Base-by-base conservation (phyloP, 305 asterid species). In the Plantago lanceolata region DNA sequence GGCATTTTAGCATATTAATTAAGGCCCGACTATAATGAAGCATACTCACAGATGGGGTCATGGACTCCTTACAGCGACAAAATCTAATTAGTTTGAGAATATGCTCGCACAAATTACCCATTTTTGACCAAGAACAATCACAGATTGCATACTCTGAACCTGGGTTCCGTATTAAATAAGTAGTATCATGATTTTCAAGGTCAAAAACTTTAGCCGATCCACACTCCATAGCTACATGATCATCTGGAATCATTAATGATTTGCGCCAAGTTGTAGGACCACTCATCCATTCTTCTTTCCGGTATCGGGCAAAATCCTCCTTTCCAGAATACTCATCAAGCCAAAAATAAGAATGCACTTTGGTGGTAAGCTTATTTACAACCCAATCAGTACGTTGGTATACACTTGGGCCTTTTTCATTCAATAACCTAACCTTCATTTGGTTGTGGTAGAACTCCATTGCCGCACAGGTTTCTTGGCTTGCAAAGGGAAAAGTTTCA, bases 321-420 rank as follows among this genome's bases (percentile, higher is more conserved):
- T 81, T 92, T 43, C 79, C 75, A 0, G 93, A 77, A 75, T 85
- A 92, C 77, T 92, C 98, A 68, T 92, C 96, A 44, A 92, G 90
- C 97, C 98, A 92, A 70, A 92, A 92, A 53, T 82, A 85, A 20
- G 97, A 83, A 79, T 87, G 98, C 68, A 87, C 96, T 84, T 79
- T 84, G 1, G 95, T 84, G 62, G 79, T 82, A 40, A 92, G 81
- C 84, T 89, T 92, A 75, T 85, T 80, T n/a, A 81, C 94, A 35
- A 92, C 78, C 98, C 96, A 92, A 71, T 89, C 95, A 69, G 83
- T 82, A 67, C 96, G 95, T 58, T 85, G 74, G 67, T 81, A 89
- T 49, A 71, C 89, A 51, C 72, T 66, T 52, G 63, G 61, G 63
- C 82, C 94, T 61, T 75, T 82, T 72, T 84, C 96, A 52, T 88